Percentiles rank a stretch among this genome's conserved stretches.
These are phyloP conservation scores for Diplodia seriata DNA, from an alignment of 2,329 filamentous ascomycete species.

Conservation along the genomic window DNA sequence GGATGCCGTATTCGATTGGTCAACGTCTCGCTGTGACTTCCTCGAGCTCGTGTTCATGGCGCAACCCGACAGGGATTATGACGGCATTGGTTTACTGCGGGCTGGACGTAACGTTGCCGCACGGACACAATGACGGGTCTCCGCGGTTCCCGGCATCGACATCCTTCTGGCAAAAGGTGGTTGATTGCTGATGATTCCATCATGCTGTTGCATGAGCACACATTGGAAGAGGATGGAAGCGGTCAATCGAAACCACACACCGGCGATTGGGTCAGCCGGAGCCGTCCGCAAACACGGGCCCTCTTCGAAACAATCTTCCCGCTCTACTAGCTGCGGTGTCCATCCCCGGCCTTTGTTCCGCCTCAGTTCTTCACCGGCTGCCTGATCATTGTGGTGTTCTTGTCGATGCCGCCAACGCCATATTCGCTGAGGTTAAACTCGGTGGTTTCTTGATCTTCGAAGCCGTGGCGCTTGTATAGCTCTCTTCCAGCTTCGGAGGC, in stretches of 20 bases:
- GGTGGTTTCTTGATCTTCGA: conserved; percentile 37
- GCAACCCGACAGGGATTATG: conserved; percentile 1
- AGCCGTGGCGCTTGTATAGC: conserved; percentile 46
- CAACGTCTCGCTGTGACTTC: background rate
- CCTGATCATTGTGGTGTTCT: conserved; percentile 44
- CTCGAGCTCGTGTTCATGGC: background rate
- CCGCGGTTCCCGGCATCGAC: background rate
- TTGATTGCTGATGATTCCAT: background rate
- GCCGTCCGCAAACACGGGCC: background rate
- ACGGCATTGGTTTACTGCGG: background rate
- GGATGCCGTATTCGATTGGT: background rate
- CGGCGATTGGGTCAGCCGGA: background rate
- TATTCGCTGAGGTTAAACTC: conserved; percentile 42
- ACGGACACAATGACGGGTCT: background rate
- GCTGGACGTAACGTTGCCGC: background rate
- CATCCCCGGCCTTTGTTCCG: background rate
- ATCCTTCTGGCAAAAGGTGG: background rate
- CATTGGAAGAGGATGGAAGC: background rate
- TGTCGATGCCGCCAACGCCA: conserved; percentile 41
- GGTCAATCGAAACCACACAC: too few relatives aligned
- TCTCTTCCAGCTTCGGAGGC: conserved; percentile 46
- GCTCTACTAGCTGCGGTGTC: background rate
- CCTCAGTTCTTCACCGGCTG: conserved; percentile 29
- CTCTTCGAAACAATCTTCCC: too few relatives aligned
- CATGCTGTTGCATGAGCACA: background rate